phyloP scores from a whole-genome alignment of 129 eudicot species.

The Helianthus annuus region HanXRQr2.0-SUNRISE NC_035440.2:154703931-154704430 shows the following conservation, averaged over 20 bases:
- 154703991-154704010: constrained; percentile 71
- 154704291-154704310: too few relatives aligned
- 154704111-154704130: neutral
- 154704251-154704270: too few relatives aligned
- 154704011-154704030: constrained; percentile 42
- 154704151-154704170: too few relatives aligned
- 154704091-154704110: neutral
- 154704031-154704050: constrained; percentile 47
- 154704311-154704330: too few relatives aligned
- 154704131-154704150: neutral
- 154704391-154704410: neutral
- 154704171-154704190: too few relatives aligned
- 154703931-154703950: neutral
- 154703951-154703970: constrained; percentile 12
- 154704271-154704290: too few relatives aligned
- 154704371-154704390: too few relatives aligned
- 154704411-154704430: neutral
- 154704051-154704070: neutral
- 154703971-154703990: constrained; percentile 69
- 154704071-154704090: neutral
- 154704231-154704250: too few relatives aligned
- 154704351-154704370: too few relatives aligned
- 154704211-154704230: too few relatives aligned
- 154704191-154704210: too few relatives aligned
- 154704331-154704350: too few relatives aligned